Conservation (phyloP, 345 rosid genomes). For the Ceriops zippeliana region DNA sequence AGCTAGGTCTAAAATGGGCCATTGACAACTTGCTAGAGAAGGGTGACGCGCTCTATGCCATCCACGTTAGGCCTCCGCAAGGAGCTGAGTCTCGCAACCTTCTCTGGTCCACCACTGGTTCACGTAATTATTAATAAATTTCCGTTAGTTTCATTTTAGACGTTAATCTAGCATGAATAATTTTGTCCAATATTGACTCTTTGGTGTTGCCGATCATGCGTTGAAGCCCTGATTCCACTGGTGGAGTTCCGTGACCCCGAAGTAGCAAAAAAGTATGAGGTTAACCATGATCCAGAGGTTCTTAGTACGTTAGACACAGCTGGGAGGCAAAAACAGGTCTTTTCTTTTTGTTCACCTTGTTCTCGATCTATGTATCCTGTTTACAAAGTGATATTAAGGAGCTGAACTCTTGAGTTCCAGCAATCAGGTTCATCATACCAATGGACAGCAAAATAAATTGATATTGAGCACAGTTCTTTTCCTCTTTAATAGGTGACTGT, state of each 20-base stretch:
- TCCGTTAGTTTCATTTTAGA: background rate
- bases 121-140: slow-evolving; percentile 10
- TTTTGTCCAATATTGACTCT: background rate
- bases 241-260: slow-evolving; percentile 16
- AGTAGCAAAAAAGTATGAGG: slow-evolving; percentile 8
- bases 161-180: too few relatives aligned
- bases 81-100: slow-evolving; percentile 17
- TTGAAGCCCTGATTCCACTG: slow-evolving; percentile 18
- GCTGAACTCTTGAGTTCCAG: too few relatives aligned
- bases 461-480: background rate
- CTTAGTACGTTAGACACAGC: slow-evolving; percentile 13
- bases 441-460: background rate
- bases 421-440: too few relatives aligned
- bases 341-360: background rate
- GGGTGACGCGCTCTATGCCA: slow-evolving; percentile 18
- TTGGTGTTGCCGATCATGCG: background rate
- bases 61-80: slow-evolving; percentile 20
- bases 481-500: slow-evolving; percentile 16
- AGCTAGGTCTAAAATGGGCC: slow-evolving; percentile 26
- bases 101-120: slow-evolving; percentile 21
- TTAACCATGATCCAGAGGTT: slow-evolving; percentile 14
- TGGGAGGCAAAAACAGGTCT: slow-evolving; percentile 17
- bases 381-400: background rate
- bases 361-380: background rate
- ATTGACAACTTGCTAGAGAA: slow-evolving; percentile 10